A percentile compares a stretch with the other conserved stretches of the same genome.
Evolutionary conservation across 768 basidiomycete genomes (phyloP).

Genomic region (Podaxis pistillaris): DNA sequence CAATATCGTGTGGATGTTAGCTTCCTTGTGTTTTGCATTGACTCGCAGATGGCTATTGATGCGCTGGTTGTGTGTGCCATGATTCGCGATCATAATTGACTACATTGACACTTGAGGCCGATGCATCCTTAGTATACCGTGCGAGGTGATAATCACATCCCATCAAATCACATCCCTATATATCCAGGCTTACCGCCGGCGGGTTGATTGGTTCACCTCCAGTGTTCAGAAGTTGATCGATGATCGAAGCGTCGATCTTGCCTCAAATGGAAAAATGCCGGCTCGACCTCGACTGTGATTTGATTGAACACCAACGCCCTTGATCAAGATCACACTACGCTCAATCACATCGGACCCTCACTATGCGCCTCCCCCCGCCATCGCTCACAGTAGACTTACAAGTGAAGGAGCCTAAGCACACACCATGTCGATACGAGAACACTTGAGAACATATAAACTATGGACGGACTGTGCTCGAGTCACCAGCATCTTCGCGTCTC

Average conservation of each 20-base stretch:
- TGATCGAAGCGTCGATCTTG: neutral
- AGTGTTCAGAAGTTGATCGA: neutral
- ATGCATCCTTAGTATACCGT: neutral
- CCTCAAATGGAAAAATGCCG: neutral
- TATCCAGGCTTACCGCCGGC: neutral
- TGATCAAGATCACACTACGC: conserved; percentile 13
- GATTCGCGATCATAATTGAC: neutral
- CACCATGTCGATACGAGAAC: neutral
- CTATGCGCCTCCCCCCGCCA: conserved; percentile 4
- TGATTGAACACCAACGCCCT: neutral
- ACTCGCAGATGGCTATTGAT: neutral
- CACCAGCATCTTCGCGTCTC: neutral
- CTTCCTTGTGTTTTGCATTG: neutral
- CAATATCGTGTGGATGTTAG: neutral
- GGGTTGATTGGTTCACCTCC: neutral
- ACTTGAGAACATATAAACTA: neutral
- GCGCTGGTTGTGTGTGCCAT: neutral
- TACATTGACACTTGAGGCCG: neutral
- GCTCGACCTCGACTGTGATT: neutral
- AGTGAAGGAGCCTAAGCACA: conserved; percentile 1
- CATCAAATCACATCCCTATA: neutral
- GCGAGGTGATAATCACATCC: neutral
- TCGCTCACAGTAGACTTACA: neutral
- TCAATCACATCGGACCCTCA: neutral
- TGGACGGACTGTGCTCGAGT: neutral